Evolutionary conservation across 2,329 filamentous ascomycete genomes (phyloP).

Genomic region (Xylariaceae sp.): DNA sequence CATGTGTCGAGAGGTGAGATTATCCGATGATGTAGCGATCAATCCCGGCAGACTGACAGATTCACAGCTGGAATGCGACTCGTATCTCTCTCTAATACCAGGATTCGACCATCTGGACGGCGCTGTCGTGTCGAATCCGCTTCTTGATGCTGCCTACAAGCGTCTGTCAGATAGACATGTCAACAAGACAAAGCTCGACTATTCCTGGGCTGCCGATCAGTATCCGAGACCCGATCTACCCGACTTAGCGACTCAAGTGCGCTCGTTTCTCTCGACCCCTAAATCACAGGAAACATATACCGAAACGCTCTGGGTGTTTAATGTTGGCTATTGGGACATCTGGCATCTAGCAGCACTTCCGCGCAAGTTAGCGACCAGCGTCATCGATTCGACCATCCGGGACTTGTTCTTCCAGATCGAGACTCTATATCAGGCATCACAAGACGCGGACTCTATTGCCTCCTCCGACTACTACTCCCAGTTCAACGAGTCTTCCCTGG

Average conservation of each 20-base stretch:
- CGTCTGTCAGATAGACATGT: slow-evolving; percentile 21
- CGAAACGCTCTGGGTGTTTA: slow-evolving; percentile 51
- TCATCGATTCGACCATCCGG: slow-evolving; percentile 35
- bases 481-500: slow-evolving; percentile 19
- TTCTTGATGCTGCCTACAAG: slow-evolving; percentile 46
- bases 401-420: slow-evolving; percentile 45
- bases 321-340: slow-evolving; percentile 50
- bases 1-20: slow-evolving; percentile 43
- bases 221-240: slow-evolving; percentile 39
- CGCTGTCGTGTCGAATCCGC: slow-evolving; percentile 49
- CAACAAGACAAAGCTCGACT: slow-evolving; percentile 30
- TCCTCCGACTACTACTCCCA: slow-evolving; percentile 41
- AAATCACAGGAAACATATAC: slow-evolving; percentile 32
- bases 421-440: slow-evolving; percentile 40
- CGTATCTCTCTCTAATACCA: slow-evolving; percentile 44
- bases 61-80: slow-evolving; percentile 42
- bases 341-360: slow-evolving; percentile 48
- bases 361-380: slow-evolving; percentile 33
- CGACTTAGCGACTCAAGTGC: slow-evolving; percentile 43
- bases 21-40: neutral
- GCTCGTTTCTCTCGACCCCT: slow-evolving; percentile 40
- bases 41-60: slow-evolving; percentile 12
- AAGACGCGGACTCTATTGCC: slow-evolving; percentile 39
- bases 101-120: slow-evolving; percentile 44
- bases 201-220: slow-evolving; percentile 38